These are phyloP conservation scores for Inonotus obliquus DNA, from an alignment of 1,284 basidiomycete genomes.

Conservation along the genomic window DNA sequence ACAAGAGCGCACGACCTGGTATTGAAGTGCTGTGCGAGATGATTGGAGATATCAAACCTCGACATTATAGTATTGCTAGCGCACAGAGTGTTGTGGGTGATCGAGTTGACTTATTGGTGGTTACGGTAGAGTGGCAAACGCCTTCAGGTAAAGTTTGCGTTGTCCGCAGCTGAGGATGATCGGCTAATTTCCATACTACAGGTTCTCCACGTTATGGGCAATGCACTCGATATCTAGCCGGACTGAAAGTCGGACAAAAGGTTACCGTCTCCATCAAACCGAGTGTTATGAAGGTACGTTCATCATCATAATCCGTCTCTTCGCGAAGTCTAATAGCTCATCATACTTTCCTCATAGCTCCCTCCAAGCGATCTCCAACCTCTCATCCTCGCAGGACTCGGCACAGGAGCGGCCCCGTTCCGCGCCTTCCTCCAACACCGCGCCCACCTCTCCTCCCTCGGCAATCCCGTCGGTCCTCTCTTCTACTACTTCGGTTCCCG, in stretches of 20 bases:
- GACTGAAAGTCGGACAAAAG: slow-evolving; percentile 81
- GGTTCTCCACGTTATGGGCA: slow-evolving; percentile 85
- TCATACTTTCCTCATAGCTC: slow-evolving; percentile 43
- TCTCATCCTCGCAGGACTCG: slow-evolving; percentile 97
- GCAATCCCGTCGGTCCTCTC: slow-evolving; percentile 81
- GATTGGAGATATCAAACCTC: slow-evolving; percentile 91
- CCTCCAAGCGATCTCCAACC: slow-evolving; percentile 85
- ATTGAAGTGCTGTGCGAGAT: slow-evolving; percentile 85
- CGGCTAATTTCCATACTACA: slow-evolving; percentile 27
- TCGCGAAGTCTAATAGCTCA: background rate
- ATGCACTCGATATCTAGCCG: slow-evolving; percentile 92
- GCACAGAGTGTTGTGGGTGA: slow-evolving; percentile 93
- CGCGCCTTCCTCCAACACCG: slow-evolving; percentile 97
- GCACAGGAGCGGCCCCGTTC: slow-evolving; percentile 98
- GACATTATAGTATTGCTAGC: slow-evolving; percentile 98
- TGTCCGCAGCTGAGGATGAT: slow-evolving; percentile 5
- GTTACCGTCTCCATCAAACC: slow-evolving; percentile 98
- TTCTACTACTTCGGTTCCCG: slow-evolving; percentile 99
- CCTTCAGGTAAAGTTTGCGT: slow-evolving; percentile 58
- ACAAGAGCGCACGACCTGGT: slow-evolving; percentile 75
- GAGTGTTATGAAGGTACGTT: slow-evolving; percentile 92
- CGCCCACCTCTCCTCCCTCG: slow-evolving; percentile 75
- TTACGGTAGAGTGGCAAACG: slow-evolving; percentile 93
- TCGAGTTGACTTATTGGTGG: slow-evolving; percentile 90
- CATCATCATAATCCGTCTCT: background rate